Evolutionary conservation across 768 basidiomycete genomes (phyloP).

Genomic region (Cubamyces sp.): DNA sequence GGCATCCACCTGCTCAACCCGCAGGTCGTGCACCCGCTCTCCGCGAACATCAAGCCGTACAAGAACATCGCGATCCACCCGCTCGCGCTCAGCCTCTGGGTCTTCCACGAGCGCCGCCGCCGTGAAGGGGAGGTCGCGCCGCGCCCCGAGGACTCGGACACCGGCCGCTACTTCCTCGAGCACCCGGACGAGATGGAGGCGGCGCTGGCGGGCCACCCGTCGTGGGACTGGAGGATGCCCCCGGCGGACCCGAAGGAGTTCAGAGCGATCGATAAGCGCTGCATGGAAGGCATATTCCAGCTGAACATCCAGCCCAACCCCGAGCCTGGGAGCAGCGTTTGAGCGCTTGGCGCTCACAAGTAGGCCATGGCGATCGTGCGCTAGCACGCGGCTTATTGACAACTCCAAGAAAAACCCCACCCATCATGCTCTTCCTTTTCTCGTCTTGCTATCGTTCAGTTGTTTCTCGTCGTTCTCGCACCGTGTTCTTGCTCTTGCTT

Average conservation of each 20-base stretch:
- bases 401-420: not conserved
- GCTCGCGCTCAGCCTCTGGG: slow-evolving; percentile 8
- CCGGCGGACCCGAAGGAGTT: slow-evolving; percentile 11
- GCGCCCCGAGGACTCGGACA: not conserved
- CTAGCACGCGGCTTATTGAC: not conserved
- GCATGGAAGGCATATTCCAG: slow-evolving; percentile 12
- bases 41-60: slow-evolving; percentile 15
- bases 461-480: not conserved
- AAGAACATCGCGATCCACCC: slow-evolving; percentile 3
- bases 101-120: slow-evolving; percentile 10
- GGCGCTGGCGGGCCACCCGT: not conserved
- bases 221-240: slow-evolving; percentile 15
- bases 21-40: not conserved
- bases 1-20: slow-evolving; percentile 21
- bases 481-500: too few relatives aligned
- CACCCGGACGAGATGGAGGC: slow-evolving; percentile 20
- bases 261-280: not conserved
- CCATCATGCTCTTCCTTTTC: not conserved
- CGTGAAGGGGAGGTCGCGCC: not conserved
- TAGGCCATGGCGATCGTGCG: not conserved
- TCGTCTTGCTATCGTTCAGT: not conserved
- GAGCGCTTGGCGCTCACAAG: not conserved
- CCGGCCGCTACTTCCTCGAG: slow-evolving; percentile 12
- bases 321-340: not conserved
- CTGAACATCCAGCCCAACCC: not conserved